Percentiles rank a stretch among this genome's conserved stretches.
phyloP scores from a whole-genome alignment of 2,329 filamentous ascomycete genomes.

The Helotiales sp. region DNA sequence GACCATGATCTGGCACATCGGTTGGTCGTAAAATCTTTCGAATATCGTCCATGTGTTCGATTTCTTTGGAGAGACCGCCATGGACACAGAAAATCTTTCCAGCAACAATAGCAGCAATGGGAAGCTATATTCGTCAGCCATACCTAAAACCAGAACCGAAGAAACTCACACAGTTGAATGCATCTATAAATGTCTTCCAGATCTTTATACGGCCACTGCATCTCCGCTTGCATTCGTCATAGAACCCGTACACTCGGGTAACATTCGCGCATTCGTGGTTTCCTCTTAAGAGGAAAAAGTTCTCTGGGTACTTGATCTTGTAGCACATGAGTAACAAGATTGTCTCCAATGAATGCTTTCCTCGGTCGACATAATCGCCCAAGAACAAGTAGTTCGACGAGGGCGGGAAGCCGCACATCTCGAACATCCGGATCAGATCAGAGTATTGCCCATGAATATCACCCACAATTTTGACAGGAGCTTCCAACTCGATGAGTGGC shows the following conservation, averaged over 20 bases:
- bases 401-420: constrained; percentile 97
- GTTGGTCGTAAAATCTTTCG: constrained; percentile 93
- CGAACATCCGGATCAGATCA: constrained; percentile 93
- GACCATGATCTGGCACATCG: constrained; percentile 93
- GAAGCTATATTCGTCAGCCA: constrained; percentile 49
- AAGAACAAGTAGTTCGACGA: constrained; percentile 91
- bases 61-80: constrained; percentile 85
- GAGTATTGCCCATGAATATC: constrained; percentile 97
- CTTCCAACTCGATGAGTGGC: constrained; percentile 85
- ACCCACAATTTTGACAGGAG: constrained; percentile 96
- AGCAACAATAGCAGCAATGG: constrained; percentile 94
- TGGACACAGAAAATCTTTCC: constrained; percentile 98
- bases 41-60: constrained; percentile 98
- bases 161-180: constrained; percentile 71
- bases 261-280: constrained; percentile 98
- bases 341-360: constrained; percentile 93
- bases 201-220: constrained; percentile 96
- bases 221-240: constrained; percentile 94
- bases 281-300: constrained; percentile 91
- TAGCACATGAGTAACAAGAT: constrained; percentile 92
- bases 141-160: background rate
- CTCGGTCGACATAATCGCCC: constrained; percentile 94
- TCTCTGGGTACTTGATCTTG: constrained; percentile 95
- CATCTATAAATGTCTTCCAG: constrained; percentile 97
- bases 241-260: constrained; percentile 94